phyloP scores from a whole-genome alignment of 2,329 filamentous ascomycete genomes.

The Alternaria sp. region DNA sequence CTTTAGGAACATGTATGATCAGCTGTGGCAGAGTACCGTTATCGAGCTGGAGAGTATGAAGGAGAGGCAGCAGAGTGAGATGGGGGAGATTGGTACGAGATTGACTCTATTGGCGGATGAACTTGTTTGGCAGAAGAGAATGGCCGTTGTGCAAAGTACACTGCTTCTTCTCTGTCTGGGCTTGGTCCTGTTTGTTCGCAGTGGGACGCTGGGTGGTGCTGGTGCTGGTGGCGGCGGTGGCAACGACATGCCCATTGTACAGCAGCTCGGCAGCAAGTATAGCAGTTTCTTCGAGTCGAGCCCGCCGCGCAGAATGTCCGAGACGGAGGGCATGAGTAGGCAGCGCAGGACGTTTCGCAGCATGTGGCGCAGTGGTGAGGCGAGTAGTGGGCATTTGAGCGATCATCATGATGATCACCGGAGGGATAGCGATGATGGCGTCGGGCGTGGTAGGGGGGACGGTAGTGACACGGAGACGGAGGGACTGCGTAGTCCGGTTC shows the following conservation, averaged over 20 bases:
- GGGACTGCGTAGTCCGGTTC: constrained; percentile 41
- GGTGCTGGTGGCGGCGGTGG: constrained; percentile 6
- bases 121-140: constrained; percentile 81
- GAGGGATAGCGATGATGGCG: constrained; percentile 17
- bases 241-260: constrained; percentile 55
- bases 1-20: constrained; percentile 82
- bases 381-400: too few species aligned
- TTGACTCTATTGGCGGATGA: constrained; percentile 94
- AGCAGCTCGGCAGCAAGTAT: constrained; percentile 53
- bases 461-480: constrained; percentile 45
- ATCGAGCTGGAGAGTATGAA: constrained; percentile 89
- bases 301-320: constrained; percentile 38
- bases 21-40: constrained; percentile 95
- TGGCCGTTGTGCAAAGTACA: constrained; percentile 90
- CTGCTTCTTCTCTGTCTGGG: constrained; percentile 86
- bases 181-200: constrained; percentile 77
- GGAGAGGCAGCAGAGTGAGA: constrained; percentile 82
- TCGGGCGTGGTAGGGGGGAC: constrained; percentile 1
- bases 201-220: constrained; percentile 39
- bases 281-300: constrained; percentile 45
- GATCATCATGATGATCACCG: constrained; percentile 43
- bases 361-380: constrained; percentile 45
- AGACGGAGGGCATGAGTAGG: constrained; percentile 19
- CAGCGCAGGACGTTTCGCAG: constrained; percentile 43
- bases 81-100: constrained; percentile 79